These are phyloP conservation scores for Myxozyma vanderwaltii DNA, from an alignment of 805 yeast genomes.

Conservation along the genomic window DNA sequence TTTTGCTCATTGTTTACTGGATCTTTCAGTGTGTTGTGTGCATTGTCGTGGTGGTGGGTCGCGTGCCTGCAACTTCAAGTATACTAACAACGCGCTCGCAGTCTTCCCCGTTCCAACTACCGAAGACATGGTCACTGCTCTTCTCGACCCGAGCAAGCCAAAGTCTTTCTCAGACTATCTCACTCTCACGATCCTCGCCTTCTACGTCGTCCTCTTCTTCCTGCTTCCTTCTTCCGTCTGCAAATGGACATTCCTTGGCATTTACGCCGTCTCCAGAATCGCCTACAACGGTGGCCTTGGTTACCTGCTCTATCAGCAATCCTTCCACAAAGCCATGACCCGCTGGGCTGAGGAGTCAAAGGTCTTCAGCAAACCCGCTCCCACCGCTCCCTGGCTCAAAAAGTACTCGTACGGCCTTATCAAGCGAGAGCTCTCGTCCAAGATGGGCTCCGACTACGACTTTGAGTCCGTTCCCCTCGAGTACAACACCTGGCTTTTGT, in stretches of 20 bases:
- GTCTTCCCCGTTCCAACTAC: constrained; percentile 57
- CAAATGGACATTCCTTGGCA: constrained; percentile 50
- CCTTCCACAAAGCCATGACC: constrained; percentile 58
- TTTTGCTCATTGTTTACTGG: neutral
- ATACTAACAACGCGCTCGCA: neutral
- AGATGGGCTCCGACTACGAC: constrained; percentile 49
- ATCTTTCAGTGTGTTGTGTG: neutral
- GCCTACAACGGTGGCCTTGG: constrained; percentile 84
- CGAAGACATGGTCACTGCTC: constrained; percentile 79
- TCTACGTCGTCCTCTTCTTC: constrained; percentile 41
- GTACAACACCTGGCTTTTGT: constrained; percentile 79
- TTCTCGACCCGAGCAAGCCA: constrained; percentile 72
- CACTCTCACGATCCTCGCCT: constrained; percentile 52
- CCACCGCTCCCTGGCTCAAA: constrained; percentile 18
- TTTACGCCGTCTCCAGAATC: constrained; percentile 74
- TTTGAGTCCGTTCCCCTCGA: constrained; percentile 60
- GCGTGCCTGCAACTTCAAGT: neutral
- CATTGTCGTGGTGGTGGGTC: neutral
- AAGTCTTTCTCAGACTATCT: constrained; percentile 68
- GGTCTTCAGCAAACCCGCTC: constrained; percentile 48
- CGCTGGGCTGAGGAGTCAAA: constrained; percentile 51
- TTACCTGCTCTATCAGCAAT: constrained; percentile 62
- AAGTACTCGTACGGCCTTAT: constrained; percentile 48
- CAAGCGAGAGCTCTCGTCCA: constrained; percentile 51
- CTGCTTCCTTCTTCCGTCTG: constrained; percentile 38